A percentile compares a stretch with the other conserved stretches of the same genome.
phyloP scores from a whole-genome alignment of 2,329 filamentous ascomycete genomes.

The Pseudogymnoascus sp. region DNA sequence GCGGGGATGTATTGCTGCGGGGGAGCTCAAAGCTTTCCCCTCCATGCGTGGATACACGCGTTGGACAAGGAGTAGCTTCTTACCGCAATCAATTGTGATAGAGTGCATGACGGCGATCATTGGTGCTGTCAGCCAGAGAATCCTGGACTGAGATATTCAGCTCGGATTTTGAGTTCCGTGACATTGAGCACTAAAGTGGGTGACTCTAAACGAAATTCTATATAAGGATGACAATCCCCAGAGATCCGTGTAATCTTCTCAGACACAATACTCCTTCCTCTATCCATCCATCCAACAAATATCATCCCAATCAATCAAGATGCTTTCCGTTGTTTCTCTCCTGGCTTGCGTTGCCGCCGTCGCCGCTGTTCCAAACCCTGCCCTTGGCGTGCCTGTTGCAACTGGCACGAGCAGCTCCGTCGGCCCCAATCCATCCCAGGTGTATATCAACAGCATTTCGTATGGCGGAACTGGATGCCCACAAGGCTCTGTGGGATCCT shows the following conservation, averaged over 20 bases:
- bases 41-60: not conserved
- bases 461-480: constrained; percentile 42
- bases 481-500: constrained; percentile 34
- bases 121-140: not conserved
- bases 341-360: constrained; percentile 18
- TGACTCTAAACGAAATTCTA: not conserved
- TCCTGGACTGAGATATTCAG: not conserved
- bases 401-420: constrained; percentile 15
- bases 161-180: not conserved
- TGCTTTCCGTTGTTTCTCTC: constrained; percentile 17
- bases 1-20: not conserved
- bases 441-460: constrained; percentile 35
- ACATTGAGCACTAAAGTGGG: not conserved
- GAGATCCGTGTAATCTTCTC: not conserved
- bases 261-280: not conserved
- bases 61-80: not conserved
- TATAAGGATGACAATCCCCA: not conserved
- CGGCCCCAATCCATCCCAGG: constrained; percentile 27
- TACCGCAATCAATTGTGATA: not conserved
- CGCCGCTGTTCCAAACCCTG: constrained; percentile 20
- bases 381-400: constrained; percentile 17
- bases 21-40: not conserved
- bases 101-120: not conserved
- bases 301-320: constrained; percentile 11
- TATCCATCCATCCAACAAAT: not conserved